phyloP scores from a whole-genome alignment of 805 yeast species.

The Starmerella khaoyaiensis region DNA sequence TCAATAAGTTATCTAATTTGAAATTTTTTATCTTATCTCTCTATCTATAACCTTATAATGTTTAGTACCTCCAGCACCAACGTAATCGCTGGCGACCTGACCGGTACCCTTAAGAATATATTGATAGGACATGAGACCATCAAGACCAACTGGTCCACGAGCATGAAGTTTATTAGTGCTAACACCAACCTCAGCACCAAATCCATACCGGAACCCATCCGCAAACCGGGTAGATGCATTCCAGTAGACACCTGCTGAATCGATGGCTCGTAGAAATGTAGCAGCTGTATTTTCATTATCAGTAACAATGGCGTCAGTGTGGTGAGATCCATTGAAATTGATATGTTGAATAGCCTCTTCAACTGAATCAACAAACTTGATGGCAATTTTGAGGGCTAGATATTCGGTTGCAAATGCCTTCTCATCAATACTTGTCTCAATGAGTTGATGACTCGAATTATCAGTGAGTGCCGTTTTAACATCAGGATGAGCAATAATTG shows the following conservation, averaged over 20 bases:
- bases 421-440: conserved; percentile 36
- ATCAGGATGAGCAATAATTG: conserved; percentile 39
- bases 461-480: conserved; percentile 17
- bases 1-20: conserved; percentile 1
- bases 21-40: too few relatives aligned
- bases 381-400: conserved; percentile 70
- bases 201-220: conserved; percentile 96
- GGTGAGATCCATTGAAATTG: conserved; percentile 85
- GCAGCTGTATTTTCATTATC: conserved; percentile 60
- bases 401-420: conserved; percentile 75
- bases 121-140: conserved; percentile 91
- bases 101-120: conserved; percentile 88
- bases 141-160: conserved; percentile 96
- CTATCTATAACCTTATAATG: conserved; percentile 50
- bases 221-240: conserved; percentile 95
- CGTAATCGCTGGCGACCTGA: conserved; percentile 80
- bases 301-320: conserved; percentile 86
- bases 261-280: conserved; percentile 67
- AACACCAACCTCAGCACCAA: conserved; percentile 97
- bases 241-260: conserved; percentile 96
- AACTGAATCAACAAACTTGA: conserved; percentile 45
- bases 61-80: conserved; percentile 82
- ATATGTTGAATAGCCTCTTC: conserved; percentile 74
- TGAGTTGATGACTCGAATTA: conserved; percentile 13
- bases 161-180: conserved; percentile 96